These are phyloP conservation scores for Geotrichum restrictum DNA, from an alignment of 1,139 yeast species.

Conservation along the genomic window DNA sequence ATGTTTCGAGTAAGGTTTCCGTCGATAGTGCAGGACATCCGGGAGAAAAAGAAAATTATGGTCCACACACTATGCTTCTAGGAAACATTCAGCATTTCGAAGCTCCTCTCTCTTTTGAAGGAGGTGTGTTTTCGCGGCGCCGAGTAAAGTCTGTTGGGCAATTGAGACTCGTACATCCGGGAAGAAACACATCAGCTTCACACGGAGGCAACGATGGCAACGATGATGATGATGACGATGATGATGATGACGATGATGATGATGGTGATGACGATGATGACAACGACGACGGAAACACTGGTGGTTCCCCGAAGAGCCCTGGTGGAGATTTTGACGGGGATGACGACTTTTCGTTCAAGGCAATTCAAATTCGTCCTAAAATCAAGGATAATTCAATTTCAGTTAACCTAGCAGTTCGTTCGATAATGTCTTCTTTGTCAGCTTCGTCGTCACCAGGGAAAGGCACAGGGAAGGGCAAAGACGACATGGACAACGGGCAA, in stretches of 20 bases:
- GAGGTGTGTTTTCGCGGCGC: conserved; percentile 69
- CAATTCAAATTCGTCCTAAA: not conserved
- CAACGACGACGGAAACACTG: conserved; percentile 5
- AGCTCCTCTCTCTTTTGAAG: conserved; percentile 68
- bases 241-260: conserved; percentile 23
- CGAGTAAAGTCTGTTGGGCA: conserved; percentile 58
- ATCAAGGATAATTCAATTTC: too few relatives aligned
- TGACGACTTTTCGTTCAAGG: not conserved
- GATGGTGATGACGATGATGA: conserved; percentile 12
- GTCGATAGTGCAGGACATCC: conserved; percentile 10
- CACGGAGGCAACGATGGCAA: conserved; percentile 25
- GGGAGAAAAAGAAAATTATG: conserved; percentile 17
- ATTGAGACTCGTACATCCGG: conserved; percentile 71
- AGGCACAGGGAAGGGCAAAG: conserved; percentile 15
- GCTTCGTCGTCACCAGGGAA: not conserved
- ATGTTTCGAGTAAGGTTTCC: conserved; percentile 32
- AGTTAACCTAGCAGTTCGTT: too few relatives aligned
- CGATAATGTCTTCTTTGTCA: not conserved
- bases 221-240: conserved; percentile 23
- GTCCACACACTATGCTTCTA: conserved; percentile 59
- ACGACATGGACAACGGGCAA: conserved; percentile 37
- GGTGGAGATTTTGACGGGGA: not conserved
- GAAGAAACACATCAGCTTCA: conserved; percentile 54
- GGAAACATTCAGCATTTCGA: conserved; percentile 69
- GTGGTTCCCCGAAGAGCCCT: not conserved